Evolutionary conservation across 495 filamentous ascomycete genomes (phyloP).

Genomic region (Hypoxylon cercidicola): DNA sequence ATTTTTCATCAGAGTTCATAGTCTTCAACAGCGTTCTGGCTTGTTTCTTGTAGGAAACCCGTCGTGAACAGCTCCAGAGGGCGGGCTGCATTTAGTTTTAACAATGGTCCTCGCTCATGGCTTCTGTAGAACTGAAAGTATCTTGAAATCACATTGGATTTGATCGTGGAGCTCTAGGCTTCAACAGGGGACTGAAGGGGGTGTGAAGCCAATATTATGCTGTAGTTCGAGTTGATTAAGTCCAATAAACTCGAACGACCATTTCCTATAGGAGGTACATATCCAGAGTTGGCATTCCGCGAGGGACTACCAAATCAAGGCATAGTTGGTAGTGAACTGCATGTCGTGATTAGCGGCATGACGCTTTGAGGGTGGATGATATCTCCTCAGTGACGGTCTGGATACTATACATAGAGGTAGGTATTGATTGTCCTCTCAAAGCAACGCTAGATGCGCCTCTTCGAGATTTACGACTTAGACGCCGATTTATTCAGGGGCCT

Average conservation of each 20-base stretch:
- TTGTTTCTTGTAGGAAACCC: neutral
- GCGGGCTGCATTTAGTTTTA: no score
- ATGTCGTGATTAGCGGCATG: no score
- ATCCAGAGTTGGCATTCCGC: no score
- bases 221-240: neutral
- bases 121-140: no score
- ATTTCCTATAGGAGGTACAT: neutral
- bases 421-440: neutral
- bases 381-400: no score
- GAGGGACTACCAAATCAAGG: no score
- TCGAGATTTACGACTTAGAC: slow-evolving; percentile 8
- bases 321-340: no score
- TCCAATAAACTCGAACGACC: neutral
- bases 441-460: slow-evolving; percentile 26
- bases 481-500: neutral
- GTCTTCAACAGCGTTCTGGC: neutral
- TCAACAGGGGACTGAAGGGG: neutral
- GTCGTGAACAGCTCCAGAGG: neutral
- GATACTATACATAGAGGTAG: no score
- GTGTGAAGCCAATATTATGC: neutral
- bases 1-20: neutral
- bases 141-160: no score
- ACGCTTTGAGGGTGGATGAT: no score
- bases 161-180: neutral
- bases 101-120: no score